Percentiles rank a stretch among this genome's conserved stretches.
Evolutionary conservation across 1,284 basidiomycete genomes (phyloP).

Genomic region (Jaminaea rosea): DNA sequence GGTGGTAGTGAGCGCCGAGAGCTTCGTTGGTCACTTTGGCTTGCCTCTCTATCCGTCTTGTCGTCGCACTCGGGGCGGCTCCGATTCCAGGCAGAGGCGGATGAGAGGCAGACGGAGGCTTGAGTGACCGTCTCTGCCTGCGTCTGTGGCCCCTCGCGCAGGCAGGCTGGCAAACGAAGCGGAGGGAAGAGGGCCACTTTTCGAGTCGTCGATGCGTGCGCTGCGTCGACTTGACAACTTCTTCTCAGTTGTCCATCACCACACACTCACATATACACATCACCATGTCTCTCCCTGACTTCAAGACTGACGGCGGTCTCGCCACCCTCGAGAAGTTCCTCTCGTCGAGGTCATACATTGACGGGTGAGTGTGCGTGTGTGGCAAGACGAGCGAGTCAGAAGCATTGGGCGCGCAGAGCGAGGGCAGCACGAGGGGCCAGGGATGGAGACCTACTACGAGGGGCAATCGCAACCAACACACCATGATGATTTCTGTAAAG

Average conservation of each 20-base stretch:
- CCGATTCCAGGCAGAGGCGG: background rate
- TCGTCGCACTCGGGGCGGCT: background rate
- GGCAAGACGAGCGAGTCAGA: too few relatives aligned
- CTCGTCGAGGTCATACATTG: slow-evolving; percentile 41
- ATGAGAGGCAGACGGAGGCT: background rate
- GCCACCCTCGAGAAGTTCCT: slow-evolving; percentile 38
- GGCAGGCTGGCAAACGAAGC: background rate
- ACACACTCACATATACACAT: background rate
- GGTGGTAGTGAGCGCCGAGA: background rate
- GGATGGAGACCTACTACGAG: background rate
- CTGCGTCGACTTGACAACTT: background rate
- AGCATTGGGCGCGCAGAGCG: background rate
- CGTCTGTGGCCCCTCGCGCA: background rate
- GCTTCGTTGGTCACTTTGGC: background rate
- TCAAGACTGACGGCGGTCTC: slow-evolving; percentile 33
- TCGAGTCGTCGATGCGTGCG: background rate
- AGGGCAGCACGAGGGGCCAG: too few relatives aligned
- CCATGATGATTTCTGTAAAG: slow-evolving; percentile 39
- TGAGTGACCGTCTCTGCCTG: background rate
- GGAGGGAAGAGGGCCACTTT: background rate
- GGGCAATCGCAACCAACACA: slow-evolving; percentile 1
- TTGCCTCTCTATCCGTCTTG: background rate
- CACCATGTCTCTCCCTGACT: slow-evolving; percentile 46
- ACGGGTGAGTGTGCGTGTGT: slow-evolving; percentile 33
- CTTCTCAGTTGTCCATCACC: background rate